Conservation (phyloP, 169 alveolate genomes). For the Plasmodium ovale region DNA sequence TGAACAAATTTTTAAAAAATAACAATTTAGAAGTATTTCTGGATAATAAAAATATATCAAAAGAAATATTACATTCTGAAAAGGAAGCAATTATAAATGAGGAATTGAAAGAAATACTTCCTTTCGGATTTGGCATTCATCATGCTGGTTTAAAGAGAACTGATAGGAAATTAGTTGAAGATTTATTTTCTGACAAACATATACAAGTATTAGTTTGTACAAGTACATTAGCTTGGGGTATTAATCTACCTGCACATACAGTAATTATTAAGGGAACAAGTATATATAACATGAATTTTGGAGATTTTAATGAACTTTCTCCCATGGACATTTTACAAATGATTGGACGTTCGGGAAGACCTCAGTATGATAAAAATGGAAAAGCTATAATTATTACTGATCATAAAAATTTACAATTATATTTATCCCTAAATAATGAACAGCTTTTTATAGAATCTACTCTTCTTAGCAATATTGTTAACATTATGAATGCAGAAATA, state of each 20-base stretch:
- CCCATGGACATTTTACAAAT: slow-evolving; percentile 99
- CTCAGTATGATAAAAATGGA: slow-evolving; percentile 98
- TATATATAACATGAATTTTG: slow-evolving; percentile 97
- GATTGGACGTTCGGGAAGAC: slow-evolving; percentile 99
- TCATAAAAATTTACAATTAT: slow-evolving; percentile 95
- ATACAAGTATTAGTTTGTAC: slow-evolving; percentile 98
- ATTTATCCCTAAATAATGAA: slow-evolving; percentile 96
- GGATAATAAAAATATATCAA: slow-evolving; percentile 91
- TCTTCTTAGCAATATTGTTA: slow-evolving; percentile 93
- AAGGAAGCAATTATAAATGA: slow-evolving; percentile 89
- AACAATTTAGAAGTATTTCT: slow-evolving; percentile 91
- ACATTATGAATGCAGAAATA: slow-evolving; percentile 99
- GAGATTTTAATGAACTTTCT: slow-evolving; percentile 97
- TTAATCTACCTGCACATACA: slow-evolving; percentile 99
- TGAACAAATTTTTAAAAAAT: slow-evolving; percentile 92
- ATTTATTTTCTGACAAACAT: slow-evolving; percentile 96
- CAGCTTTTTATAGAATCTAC: slow-evolving; percentile 98
- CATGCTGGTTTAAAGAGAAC: slow-evolving; percentile 99
- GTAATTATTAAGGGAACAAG: slow-evolving; percentile 99
- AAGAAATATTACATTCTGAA: slow-evolving; percentile 93
- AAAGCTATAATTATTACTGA: slow-evolving; percentile 99
- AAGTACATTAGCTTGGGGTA: slow-evolving; percentile 99
- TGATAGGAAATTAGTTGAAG: slow-evolving; percentile 98
- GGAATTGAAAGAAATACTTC: slow-evolving; percentile 96
- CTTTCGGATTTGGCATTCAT: slow-evolving; percentile 99